Evolutionary conservation across 2,329 filamentous ascomycete species (phyloP), one percentile per base, ranked within the genome.

Genomic region (Fusarium sp.): DNA sequence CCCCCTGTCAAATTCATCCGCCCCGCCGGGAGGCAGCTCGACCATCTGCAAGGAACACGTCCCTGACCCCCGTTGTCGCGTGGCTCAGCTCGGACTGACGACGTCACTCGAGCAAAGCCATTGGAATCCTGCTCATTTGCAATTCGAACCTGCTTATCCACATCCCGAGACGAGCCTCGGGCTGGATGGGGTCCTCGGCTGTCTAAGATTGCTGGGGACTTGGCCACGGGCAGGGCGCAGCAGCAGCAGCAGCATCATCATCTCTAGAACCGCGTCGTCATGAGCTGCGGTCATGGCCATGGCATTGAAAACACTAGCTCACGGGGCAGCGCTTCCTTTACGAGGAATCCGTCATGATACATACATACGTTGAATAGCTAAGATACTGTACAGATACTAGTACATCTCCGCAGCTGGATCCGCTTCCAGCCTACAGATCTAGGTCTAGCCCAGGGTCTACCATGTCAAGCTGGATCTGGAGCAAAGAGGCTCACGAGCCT

Each of bases 11-110:
- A 47, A 47, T 52, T 22, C 22, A 69, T 47, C 15, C 32, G 9
- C 71, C 68, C 72, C 59, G 30, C 61, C n/a, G 63, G 66, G 72
- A 74, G 72, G 72, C 62, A 74, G 65, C 72, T 74, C 50, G 47
- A 25, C 37, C 54, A 57, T 17, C 68, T 72, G 71, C 68, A 74
- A 74, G 72, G 65, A 65, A 72, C 64, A 56, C 40, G 52, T 38
- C 63, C 70, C 43, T 2, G 40, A 20, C 11, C 20, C 37, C 40
- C 40, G 20, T 25, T 63, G 25, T 63, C 47, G 62, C 43, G 72
- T 74, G 72, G 72, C 72, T 74, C 72, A 74, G 72, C 69, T 65
- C 56, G 30, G 63, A 37, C 65, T 50, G 22, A 33, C 47, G 71
- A 68, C 72, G 72, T 74, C 72, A 74, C 69, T 70, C 37, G 20